These are phyloP conservation scores for Chlamydomonas schloesseri DNA, from an alignment of 139 green algal species.

Conservation along the genomic window DNA sequence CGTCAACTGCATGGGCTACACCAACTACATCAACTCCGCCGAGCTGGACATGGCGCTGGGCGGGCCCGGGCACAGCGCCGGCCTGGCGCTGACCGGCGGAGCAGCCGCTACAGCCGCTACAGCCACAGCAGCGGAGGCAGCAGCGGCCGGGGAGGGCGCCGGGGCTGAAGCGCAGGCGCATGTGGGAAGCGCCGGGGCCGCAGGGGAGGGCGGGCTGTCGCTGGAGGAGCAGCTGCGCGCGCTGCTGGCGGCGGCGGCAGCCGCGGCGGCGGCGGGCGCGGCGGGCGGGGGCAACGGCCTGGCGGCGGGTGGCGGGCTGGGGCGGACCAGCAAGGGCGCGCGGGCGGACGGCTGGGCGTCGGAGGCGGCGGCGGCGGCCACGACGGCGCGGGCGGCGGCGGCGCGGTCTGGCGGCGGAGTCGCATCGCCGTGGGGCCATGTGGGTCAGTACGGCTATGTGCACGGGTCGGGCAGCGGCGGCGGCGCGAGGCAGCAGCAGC, in stretches of 20 bases:
- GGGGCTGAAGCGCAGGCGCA: too few species aligned
- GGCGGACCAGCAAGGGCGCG: slow-evolving; percentile 25
- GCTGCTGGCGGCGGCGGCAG: neutral
- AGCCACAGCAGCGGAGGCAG: too few species aligned
- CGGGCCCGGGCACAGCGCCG: neutral
- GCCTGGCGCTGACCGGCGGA: too few species aligned
- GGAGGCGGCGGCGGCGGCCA: slow-evolving; percentile 11
- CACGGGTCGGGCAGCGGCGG: too few species aligned
- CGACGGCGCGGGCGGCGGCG: neutral
- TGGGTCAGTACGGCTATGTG: too few species aligned
- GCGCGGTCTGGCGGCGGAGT: neutral
- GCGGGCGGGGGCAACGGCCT: too few species aligned
- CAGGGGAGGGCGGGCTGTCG: neutral
- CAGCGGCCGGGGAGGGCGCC: too few species aligned
- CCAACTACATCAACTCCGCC: slow-evolving; percentile 17
- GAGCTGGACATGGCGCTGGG: slow-evolving; percentile 33
- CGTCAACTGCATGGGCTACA: slow-evolving; percentile 34
- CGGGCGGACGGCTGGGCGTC: slow-evolving; percentile 3
- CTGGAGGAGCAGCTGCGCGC: slow-evolving; percentile 22
- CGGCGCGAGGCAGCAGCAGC: too few species aligned
- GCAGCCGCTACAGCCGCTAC: too few species aligned
- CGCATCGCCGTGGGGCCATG: too few species aligned
- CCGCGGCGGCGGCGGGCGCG: neutral
- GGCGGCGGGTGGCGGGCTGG: neutral
- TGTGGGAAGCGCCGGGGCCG: neutral